phyloP scores from a whole-genome alignment of 306 rosid genomes.

The Parietaria judaica region DNA sequence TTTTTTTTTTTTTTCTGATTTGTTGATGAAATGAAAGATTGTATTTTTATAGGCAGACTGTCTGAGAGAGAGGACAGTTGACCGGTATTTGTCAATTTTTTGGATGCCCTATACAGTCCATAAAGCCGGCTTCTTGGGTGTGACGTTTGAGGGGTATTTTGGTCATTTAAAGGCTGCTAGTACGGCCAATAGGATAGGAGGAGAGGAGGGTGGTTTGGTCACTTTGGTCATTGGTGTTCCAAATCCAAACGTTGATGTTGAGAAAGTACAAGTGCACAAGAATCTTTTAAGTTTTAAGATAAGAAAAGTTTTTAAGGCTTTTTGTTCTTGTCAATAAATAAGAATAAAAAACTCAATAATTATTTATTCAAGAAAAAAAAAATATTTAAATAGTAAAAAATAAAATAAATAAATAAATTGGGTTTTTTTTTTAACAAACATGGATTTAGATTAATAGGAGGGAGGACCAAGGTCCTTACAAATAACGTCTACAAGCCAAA shows the following conservation, averaged over 20 bases:
- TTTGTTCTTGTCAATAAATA: too few relatives aligned
- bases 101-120: conserved; percentile 33
- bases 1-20: neutral
- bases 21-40: neutral
- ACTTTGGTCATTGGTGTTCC: neutral
- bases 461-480: too few relatives aligned
- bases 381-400: too few relatives aligned
- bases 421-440: too few relatives aligned
- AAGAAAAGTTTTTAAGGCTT: conserved; percentile 3
- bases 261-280: conserved; percentile 23
- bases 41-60: conserved; percentile 19
- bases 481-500: too few relatives aligned
- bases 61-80: conserved; percentile 48
- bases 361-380: neutral
- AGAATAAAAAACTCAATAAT: too few relatives aligned
- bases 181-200: too few relatives aligned
- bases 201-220: conserved; percentile 5
- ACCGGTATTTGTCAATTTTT: conserved; percentile 48
- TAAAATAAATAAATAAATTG: too few relatives aligned
- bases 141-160: conserved; percentile 19
- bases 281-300: conserved; percentile 31
- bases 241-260: conserved; percentile 18
- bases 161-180: conserved; percentile 9
- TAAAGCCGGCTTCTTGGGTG: conserved; percentile 31
- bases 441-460: too few relatives aligned